Base-by-base conservation (phyloP, 169 alveolate genomes). In the Plasmodium ovale region DNA sequence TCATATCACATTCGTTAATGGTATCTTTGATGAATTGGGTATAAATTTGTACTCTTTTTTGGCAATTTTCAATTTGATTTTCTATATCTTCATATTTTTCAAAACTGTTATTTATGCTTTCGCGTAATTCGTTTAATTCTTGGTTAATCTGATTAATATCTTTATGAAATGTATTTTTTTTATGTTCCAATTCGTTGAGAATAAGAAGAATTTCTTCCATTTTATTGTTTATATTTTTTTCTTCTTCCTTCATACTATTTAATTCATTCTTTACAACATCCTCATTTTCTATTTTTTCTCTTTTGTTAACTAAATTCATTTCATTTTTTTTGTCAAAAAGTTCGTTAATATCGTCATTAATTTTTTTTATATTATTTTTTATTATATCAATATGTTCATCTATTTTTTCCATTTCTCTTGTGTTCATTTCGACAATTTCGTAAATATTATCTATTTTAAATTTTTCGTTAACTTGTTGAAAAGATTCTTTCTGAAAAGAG, bases 341-440 rank as follows among this genome's bases (percentile, higher is more conserved):
- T 49, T 77, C 89, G 12, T 77, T 77, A 60, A 77, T 49, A 47
- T 77, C 89, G 21, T 77, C 89, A 14, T 77, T 77, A 31, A 77
- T 16, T 49, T 77, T 77, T 49, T 77, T 77, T 47, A 77, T 64
- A 29, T 77, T 77, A 60, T 77, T 77, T 35, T 85, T 68, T 25
- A 85, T 85, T 33, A 84, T 16, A 2, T 67, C 71, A 23, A 85
- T 85, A 1, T 85, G 39, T 33, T 70, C 87, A 53, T 58, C 68
- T 14, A 58, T 27, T 35, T 85, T 65, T 14, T 85, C 87, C 47
- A 85, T 51, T 44, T 59, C 77, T 19, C 37, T 60, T 3, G 27
- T 42, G 53, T 44, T 67, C 7, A 14, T n/a, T 60, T 72, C 87
- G 3, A 71, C 54, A 27, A 71, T 33, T 53, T 85, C 87, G 33